phyloP scores from a whole-genome alignment of 2,329 filamentous ascomycete species.

The Colletotrichum trifolii region DNA sequence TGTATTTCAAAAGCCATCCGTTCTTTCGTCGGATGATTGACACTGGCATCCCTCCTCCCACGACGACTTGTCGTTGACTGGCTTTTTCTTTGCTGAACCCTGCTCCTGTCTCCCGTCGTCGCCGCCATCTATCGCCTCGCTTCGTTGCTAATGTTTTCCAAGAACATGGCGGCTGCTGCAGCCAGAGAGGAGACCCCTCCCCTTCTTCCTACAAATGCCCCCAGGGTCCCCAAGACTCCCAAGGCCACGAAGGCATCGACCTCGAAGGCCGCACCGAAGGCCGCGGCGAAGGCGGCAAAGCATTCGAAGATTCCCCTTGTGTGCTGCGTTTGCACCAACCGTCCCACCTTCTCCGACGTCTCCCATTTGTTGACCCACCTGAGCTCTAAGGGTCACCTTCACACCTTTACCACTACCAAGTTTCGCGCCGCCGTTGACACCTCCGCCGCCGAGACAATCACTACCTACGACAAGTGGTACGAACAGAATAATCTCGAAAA shows the following conservation, averaged over 20 bases:
- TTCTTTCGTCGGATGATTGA: conserved; percentile 20
- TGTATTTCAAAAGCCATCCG: not conserved
- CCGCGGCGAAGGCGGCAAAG: not conserved
- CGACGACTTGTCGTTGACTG: conserved; percentile 16
- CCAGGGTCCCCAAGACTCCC: conserved; percentile 4
- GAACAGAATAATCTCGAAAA: conserved; percentile 74
- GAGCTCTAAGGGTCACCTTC: conserved; percentile 90
- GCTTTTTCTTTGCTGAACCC: conserved; percentile 26
- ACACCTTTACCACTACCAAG: conserved; percentile 84
- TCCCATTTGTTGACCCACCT: conserved; percentile 94
- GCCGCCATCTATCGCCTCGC: conserved; percentile 20
- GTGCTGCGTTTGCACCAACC: conserved; percentile 86
- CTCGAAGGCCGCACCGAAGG: conserved; percentile 6
- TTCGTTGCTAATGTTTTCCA: conserved; percentile 35
- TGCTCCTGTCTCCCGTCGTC: conserved; percentile 9
- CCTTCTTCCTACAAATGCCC: conserved; percentile 3
- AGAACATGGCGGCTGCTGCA: conserved; percentile 51
- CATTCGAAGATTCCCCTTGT: conserved; percentile 66
- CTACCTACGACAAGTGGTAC: conserved; percentile 84
- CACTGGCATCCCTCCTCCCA: conserved; percentile 12
- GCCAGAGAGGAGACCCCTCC: conserved; percentile 16
- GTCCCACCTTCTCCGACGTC: conserved; percentile 85
- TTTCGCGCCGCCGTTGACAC: conserved; percentile 76
- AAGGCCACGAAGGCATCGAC: conserved; percentile 6
- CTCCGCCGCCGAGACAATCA: conserved; percentile 70